Conservation (phyloP, 805 yeast species). For the Huiozyma naganishii region DNA sequence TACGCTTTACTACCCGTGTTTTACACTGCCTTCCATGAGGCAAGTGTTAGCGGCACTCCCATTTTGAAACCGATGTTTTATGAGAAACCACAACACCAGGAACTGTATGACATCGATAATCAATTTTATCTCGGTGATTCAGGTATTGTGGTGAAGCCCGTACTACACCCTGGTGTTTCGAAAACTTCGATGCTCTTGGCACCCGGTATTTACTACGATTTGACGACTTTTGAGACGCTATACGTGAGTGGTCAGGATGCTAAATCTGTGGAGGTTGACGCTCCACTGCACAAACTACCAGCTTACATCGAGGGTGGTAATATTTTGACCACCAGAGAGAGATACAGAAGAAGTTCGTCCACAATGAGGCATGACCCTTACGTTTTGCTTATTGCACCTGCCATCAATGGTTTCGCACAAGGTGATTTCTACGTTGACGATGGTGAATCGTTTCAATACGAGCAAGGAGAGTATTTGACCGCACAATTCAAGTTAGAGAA, state of each 20-base stretch:
- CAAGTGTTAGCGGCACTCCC: constrained; percentile 55
- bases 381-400: constrained; percentile 56
- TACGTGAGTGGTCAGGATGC: constrained; percentile 23
- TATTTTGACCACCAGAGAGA: constrained; percentile 53
- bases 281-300: constrained; percentile 56
- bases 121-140: constrained; percentile 67
- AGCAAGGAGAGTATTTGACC: constrained; percentile 39
- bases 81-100: constrained; percentile 33
- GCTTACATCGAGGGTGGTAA: constrained; percentile 70
- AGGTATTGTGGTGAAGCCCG: constrained; percentile 73
- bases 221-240: constrained; percentile 26
- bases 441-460: constrained; percentile 59
- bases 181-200: constrained; percentile 29
- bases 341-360: constrained; percentile 70
- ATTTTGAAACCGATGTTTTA: constrained; percentile 60
- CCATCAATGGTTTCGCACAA: constrained; percentile 37
- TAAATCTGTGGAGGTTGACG: constrained; percentile 25
- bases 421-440: constrained; percentile 73
- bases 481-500: constrained; percentile 31
- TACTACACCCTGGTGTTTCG: constrained; percentile 43
- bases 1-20: constrained; percentile 68
- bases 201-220: constrained; percentile 51
- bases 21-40: constrained; percentile 66
- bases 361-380: constrained; percentile 74
- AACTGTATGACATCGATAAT: constrained; percentile 57